These are phyloP conservation scores for Extremus antarcticus DNA, from an alignment of 495 filamentous ascomycete genomes.

Conservation along the genomic window DNA sequence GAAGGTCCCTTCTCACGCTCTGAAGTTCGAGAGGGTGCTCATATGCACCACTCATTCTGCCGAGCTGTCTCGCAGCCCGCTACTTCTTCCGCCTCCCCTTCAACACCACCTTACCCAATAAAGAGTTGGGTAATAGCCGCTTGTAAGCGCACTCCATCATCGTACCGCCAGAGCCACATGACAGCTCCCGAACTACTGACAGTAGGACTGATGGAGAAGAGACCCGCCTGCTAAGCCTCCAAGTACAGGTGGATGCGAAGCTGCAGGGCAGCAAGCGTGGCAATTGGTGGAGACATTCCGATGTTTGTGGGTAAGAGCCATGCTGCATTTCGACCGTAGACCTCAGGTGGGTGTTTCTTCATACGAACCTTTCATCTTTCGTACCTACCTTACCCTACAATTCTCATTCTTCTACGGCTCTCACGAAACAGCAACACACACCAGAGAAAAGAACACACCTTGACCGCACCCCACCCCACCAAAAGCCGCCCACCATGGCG, in stretches of 20 bases:
- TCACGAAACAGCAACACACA: background rate
- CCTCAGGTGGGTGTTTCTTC: background rate
- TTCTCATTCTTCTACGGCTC: background rate
- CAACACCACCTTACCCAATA: background rate
- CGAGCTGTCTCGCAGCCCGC: background rate
- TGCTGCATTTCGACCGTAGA: background rate
- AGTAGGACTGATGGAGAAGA: too few relatives aligned
- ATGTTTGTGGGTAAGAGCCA: background rate
- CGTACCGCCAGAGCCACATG: background rate
- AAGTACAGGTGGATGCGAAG: conserved; percentile 16
- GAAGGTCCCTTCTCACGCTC: too few relatives aligned
- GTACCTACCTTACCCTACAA: background rate
- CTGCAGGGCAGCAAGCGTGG: background rate
- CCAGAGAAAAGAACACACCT: background rate
- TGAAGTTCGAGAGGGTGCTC: too few relatives aligned
- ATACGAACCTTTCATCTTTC: too few relatives aligned
- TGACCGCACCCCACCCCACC: background rate
- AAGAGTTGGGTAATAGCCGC: background rate
- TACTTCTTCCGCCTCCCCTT: background rate
- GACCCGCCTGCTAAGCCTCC: conserved; percentile 1
- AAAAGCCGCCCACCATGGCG: conserved; percentile 35
- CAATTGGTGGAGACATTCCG: background rate
- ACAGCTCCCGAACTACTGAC: background rate
- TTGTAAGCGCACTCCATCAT: background rate
- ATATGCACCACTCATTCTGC: too few relatives aligned